Evolutionary conservation across 306 rosid genomes (phyloP).

Genomic region (Ormosia semicastrata): DNA sequence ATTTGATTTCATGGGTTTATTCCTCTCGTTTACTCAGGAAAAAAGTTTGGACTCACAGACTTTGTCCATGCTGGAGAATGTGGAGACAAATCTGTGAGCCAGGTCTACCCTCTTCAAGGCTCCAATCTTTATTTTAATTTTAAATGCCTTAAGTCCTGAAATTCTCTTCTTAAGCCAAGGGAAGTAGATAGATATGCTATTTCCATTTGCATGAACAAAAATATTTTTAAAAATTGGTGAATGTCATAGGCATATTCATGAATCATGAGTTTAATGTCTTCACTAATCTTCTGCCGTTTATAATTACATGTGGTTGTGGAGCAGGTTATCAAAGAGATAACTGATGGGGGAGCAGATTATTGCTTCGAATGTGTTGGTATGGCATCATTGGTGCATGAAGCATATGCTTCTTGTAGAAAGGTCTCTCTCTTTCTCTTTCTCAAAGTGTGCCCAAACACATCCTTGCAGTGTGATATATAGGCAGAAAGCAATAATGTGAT

Average conservation of each 20-base stretch:
- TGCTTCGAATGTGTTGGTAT: constrained; percentile 88
- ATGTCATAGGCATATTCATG: neutral
- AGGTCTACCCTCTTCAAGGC: constrained; percentile 42
- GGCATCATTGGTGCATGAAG: constrained; percentile 74
- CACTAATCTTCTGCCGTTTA: neutral
- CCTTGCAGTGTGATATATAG: neutral
- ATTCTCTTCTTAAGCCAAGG: neutral
- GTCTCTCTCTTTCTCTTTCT: constrained; percentile 33
- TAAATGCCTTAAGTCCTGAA: neutral
- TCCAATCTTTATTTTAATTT: neutral
- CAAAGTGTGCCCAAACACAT: neutral
- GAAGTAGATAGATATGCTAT: neutral
- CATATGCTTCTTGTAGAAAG: constrained; percentile 77
- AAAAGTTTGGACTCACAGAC: constrained; percentile 77
- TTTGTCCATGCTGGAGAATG: constrained; percentile 47
- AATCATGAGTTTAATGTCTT: neutral
- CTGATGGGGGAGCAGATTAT: constrained; percentile 77
- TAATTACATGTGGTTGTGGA: neutral
- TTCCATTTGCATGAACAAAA: neutral
- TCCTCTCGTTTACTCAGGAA: constrained; percentile 46
- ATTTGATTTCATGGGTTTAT: neutral
- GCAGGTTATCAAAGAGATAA: constrained; percentile 62
- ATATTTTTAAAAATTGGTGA: neutral
- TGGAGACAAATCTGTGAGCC: constrained; percentile 63
- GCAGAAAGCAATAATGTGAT: neutral